Evolutionary conservation across 371 early-diverging fungal genomes (phyloP).

Genomic region (Apophysomyces variabilis): DNA sequence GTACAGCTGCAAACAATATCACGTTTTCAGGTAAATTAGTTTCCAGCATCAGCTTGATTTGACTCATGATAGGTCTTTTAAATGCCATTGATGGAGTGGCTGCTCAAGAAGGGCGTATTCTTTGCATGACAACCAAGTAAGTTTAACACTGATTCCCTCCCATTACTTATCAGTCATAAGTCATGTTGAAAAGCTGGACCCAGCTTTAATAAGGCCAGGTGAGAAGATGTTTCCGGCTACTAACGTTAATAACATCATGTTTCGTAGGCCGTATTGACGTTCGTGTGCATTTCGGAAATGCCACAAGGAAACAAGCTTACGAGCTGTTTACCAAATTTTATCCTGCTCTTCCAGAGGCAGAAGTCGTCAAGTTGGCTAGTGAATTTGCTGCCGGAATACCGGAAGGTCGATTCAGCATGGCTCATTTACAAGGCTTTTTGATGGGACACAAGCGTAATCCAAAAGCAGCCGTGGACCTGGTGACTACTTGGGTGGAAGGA

Average conservation of each 20-base stretch:
- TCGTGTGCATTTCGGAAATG: slow-evolving; percentile 84
- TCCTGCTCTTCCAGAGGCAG: slow-evolving; percentile 20
- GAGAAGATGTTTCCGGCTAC: slow-evolving; percentile 1
- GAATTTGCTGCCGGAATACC: slow-evolving; percentile 59
- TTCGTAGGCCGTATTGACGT: slow-evolving; percentile 86
- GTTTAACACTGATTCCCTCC: background rate
- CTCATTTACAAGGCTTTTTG: slow-evolving; percentile 80
- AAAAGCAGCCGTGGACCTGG: slow-evolving; percentile 12
- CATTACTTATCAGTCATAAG: slow-evolving; percentile 45
- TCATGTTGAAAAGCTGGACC: slow-evolving; percentile 92
- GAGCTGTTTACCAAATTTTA: slow-evolving; percentile 60
- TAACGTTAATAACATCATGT: background rate
- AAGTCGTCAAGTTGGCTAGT: slow-evolving; percentile 38
- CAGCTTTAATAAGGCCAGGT: slow-evolving; percentile 95
- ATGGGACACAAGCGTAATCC: slow-evolving; percentile 31
- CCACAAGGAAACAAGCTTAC: slow-evolving; percentile 71
- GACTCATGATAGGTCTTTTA: slow-evolving; percentile 50
- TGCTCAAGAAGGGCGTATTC: slow-evolving; percentile 74
- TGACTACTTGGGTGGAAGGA: slow-evolving; percentile 15
- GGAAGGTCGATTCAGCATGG: slow-evolving; percentile 60
- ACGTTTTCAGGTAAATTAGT: slow-evolving; percentile 62
- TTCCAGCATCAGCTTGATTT: background rate
- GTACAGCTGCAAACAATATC: slow-evolving; percentile 37
- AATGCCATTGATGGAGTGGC: slow-evolving; percentile 90
- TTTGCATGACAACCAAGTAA: slow-evolving; percentile 88